Conservation (phyloP, 208 protist genomes). For the Jaenimonas drosophilae region DNA sequence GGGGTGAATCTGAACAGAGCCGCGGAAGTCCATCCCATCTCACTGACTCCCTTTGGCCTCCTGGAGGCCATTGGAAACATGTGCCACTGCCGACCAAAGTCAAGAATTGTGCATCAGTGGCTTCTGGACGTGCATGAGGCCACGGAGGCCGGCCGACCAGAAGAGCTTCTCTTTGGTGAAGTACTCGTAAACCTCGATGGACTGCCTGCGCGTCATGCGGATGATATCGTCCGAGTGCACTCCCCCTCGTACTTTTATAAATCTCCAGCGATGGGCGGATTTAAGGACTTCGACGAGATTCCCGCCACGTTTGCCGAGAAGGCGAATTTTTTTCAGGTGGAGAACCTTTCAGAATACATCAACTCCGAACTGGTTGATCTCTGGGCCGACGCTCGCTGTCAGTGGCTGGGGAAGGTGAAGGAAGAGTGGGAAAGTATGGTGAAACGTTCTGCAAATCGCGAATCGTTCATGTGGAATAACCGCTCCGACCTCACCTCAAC, state of each 20-base stretch:
- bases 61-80: slow-evolving; percentile 13
- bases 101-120: slow-evolving; percentile 21
- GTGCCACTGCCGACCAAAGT: slow-evolving; percentile 14
- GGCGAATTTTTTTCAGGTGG: slow-evolving; percentile 27
- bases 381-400: slow-evolving; percentile 35
- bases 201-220: slow-evolving; percentile 21
- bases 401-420: slow-evolving; percentile 56
- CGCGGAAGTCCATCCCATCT: slow-evolving; percentile 24
- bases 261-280: slow-evolving; percentile 26
- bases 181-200: slow-evolving; percentile 30
- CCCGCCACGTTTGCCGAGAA: slow-evolving; percentile 25
- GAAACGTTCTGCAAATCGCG: slow-evolving; percentile 29
- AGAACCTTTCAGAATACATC: slow-evolving; percentile 24
- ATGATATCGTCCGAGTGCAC: slow-evolving; percentile 28
- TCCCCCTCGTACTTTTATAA: slow-evolving; percentile 8
- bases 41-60: slow-evolving; percentile 44
- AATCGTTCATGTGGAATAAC: slow-evolving; percentile 78
- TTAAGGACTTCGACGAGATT: slow-evolving; percentile 23
- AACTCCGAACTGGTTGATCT: slow-evolving; percentile 41
- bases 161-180: slow-evolving; percentile 52
- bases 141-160: too few relatives aligned
- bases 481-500: slow-evolving; percentile 65
- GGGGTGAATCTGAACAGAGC: slow-evolving; percentile 53
- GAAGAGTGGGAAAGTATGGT: slow-evolving; percentile 42
- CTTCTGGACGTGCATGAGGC: slow-evolving; percentile 10